Evolutionary conservation across 1,284 basidiomycete genomes (phyloP).

Genomic region (Ustanciosporium gigantosporum): DNA sequence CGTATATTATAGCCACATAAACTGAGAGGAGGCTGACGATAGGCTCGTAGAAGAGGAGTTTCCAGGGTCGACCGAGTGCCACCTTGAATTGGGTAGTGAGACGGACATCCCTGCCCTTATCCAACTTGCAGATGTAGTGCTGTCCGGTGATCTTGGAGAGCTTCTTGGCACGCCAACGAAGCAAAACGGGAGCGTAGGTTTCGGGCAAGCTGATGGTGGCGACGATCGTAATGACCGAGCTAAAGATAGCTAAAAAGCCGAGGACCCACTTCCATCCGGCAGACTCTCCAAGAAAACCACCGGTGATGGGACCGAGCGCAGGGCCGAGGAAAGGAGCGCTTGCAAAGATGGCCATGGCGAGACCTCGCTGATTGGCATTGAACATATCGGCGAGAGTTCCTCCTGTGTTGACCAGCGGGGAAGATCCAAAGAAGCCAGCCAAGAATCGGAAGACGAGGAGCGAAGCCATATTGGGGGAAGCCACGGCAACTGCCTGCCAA

Average conservation of each 20-base stretch:
- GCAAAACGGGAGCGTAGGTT: conserved; percentile 64
- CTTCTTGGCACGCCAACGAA: conserved; percentile 44
- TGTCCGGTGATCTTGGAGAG: conserved; percentile 49
- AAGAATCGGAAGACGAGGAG: conserved; percentile 73
- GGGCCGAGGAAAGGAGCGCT: conserved; percentile 78
- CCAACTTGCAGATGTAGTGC: conserved; percentile 50
- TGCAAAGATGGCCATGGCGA: conserved; percentile 73
- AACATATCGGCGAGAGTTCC: conserved; percentile 69
- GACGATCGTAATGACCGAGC: conserved; percentile 65
- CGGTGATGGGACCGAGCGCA: conserved; percentile 61
- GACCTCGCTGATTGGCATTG: conserved; percentile 71
- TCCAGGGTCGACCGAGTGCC: conserved; percentile 51
- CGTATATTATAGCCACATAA: conserved; percentile 78
- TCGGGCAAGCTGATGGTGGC: conserved; percentile 75
- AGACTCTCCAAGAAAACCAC: conserved; percentile 63
- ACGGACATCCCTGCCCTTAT: conserved; percentile 45
- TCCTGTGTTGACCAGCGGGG: conserved; percentile 65
- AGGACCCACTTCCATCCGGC: conserved; percentile 73
- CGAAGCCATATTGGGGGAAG: conserved; percentile 68
- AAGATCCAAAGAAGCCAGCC: conserved; percentile 68
- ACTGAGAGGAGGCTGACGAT: conserved; percentile 75
- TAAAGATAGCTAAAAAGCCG: conserved; percentile 73
- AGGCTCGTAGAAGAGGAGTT: conserved; percentile 70
- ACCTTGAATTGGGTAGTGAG: conserved; percentile 45
- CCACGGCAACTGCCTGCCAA: conserved; percentile 71